Conservation (phyloP, 306 rosid genomes). For the barrel medic (Medicago truncatula) region DNA sequence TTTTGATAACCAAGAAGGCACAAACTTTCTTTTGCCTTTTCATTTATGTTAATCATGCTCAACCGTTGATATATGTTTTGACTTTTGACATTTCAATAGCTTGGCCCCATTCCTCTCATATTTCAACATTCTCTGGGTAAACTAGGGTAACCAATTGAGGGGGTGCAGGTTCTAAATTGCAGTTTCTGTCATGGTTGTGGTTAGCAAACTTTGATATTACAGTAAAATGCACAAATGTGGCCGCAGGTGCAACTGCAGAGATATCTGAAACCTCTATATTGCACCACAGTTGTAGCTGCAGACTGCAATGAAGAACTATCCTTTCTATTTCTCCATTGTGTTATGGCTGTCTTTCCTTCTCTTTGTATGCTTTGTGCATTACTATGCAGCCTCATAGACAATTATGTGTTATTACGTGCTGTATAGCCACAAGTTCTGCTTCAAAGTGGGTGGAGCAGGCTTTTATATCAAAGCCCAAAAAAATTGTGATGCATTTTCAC, state of each 20-base stretch:
- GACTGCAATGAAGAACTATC: not conserved
- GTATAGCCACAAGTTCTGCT: not conserved
- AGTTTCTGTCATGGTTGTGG: not conserved
- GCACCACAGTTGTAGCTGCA: not conserved
- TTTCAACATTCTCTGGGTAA: not conserved
- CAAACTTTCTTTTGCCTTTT: not conserved
- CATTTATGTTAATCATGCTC: constrained; percentile 5
- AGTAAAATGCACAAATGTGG: not conserved
- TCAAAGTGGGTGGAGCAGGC: constrained; percentile 9
- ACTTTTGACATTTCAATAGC: constrained; percentile 6
- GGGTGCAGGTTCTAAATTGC: not conserved
- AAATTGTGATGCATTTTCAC: constrained; percentile 6
- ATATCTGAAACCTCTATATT: not conserved
- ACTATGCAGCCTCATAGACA: constrained; percentile 7
- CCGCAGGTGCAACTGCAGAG: not conserved
- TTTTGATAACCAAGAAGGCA: constrained; percentile 3
- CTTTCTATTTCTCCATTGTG: constrained; percentile 14
- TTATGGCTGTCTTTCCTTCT: constrained; percentile 16
- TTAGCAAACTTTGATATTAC: not conserved
- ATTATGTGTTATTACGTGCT: not conserved
- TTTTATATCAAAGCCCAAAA: not conserved
- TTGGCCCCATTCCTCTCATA: not conserved
- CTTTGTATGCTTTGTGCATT: constrained; percentile 8
- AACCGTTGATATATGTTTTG: constrained; percentile 4
- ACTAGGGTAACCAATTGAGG: not conserved